Base-by-base conservation (phyloP, 139 green algal species). In the Micractinium sp. region DNA sequence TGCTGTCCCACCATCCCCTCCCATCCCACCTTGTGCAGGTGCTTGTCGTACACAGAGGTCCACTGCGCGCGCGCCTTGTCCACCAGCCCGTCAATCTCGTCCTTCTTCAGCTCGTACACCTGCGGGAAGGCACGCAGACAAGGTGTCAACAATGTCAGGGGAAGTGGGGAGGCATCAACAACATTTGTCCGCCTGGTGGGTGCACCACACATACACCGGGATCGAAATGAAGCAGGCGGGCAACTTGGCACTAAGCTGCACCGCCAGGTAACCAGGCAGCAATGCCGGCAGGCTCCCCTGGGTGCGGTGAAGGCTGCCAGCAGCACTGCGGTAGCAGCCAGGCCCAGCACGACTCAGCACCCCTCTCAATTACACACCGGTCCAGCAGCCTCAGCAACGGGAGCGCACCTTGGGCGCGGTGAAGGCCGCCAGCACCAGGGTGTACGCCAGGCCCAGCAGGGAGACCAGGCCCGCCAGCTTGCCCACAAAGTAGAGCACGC, bases 61-160 rank as follows among this genome's bases (percentile, higher is more conserved):
- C 83, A 56, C 86, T 89, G 86, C 41, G 88, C 35, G 18, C 91
- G 88, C 7, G 71, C 93, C 39, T 85, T 91, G 82, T 88, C 61
- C 29, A 93, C 15, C 19, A 66, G 82, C 36, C 73, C 53, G 85
- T 96, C 93, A 82, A 96, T 93, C 85, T 96, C 88, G 16, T 91
- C 89, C 89, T 96, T 93, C 78, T 91, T 94, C 87, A 95, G 82
- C 90, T 96, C 93, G 71, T 96, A 96, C 61, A 93, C 77, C 91
- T 95, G 94, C 33, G 87, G 91, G n/a, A 89, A 35, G 23, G 84
- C 3, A 91, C 31, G 12, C 91, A 27, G 47, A 66, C 92, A 74
- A 31, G 41, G 56, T 14, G 78, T 25, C 53, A 29, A 18, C 29
- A 27, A 0, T 69, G 47, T 56, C 47, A 56, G 47, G 47, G 47